Base-by-base conservation (phyloP, 1,284 basidiomycete species). In the Marasmius fiardii region DNA sequence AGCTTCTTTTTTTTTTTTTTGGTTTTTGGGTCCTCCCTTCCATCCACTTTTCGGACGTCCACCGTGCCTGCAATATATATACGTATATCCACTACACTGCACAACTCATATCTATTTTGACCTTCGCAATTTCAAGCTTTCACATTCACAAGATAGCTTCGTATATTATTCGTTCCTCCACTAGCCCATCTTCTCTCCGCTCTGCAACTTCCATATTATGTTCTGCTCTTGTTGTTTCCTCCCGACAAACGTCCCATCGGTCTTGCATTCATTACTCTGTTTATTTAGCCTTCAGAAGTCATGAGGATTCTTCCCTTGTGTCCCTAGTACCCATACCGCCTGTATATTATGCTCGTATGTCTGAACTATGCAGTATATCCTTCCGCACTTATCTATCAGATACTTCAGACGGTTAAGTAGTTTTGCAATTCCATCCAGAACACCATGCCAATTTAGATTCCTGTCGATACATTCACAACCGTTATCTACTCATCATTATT, bases 41-140 rank as follows among this genome's bases (percentile, higher is more conserved):
- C 47, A 49, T 49, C 26, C 47, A 49, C 11, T n/a, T 31, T 31
- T 49, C 47, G 23, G 47, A 49, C 47, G 31, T 26, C 23, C n/a
- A 16, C 28, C 47, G 39, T 41, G 39, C 31, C 47, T 49, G 47
- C 47, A 49, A 49, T 49, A 28, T 49, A 49, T 49, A 49, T 49
- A 31, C 18, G 4, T 23, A 18, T 45, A 24, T 26, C n/a, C 47
- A 49, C 26, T 16, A 41, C 39, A 41, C 39, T 16, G 23, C 21
- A 28, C n/a, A 33, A 18, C 14, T 49, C 47, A 49, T 49, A 49
- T 49, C 47, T 49, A 49, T 49, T 33, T 31, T 26, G 26, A 49
- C 18, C 26, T 49, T 4, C 47, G 28, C 47, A 49, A 26, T 33
- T 33, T 16, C 10, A 12, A 20, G 14, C 26, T 16, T 49, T n/a